These are phyloP conservation scores for Eucalyptus shirleyi DNA, from an alignment of 345 rosid species.

Conservation along the genomic window DNA sequence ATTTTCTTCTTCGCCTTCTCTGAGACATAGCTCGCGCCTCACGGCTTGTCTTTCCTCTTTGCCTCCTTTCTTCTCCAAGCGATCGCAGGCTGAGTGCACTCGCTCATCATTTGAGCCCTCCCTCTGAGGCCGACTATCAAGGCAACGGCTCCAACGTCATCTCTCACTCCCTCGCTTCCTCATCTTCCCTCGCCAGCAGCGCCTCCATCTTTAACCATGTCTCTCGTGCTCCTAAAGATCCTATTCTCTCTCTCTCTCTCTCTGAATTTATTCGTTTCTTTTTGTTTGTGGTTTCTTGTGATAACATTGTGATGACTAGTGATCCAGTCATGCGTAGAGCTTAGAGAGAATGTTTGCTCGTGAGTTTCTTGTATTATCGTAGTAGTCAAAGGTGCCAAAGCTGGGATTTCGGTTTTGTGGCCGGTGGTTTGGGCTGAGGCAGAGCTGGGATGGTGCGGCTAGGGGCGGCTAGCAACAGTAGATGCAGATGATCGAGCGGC, in stretches of 20 bases:
- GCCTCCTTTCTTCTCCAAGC: background rate
- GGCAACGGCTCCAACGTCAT: background rate
- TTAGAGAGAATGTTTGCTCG: too few species aligned
- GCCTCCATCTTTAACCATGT: background rate
- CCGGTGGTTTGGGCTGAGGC: too few species aligned
- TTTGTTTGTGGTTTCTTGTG: background rate
- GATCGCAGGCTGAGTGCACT: too few species aligned
- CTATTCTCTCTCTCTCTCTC: background rate
- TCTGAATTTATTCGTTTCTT: too few species aligned
- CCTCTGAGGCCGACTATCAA: background rate
- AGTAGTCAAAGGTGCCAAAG: too few species aligned
- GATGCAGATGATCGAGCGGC: rapidly evolving
- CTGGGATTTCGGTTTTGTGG: too few species aligned
- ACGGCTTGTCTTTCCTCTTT: background rate
- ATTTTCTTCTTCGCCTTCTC: background rate
- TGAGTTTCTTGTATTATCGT: too few species aligned
- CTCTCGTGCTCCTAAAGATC: background rate
- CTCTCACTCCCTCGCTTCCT: background rate
- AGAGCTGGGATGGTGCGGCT: too few species aligned
- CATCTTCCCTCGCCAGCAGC: background rate
- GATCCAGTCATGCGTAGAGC: too few species aligned
- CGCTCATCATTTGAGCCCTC: background rate
- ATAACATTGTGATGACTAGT: background rate
- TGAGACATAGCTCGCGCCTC: background rate
- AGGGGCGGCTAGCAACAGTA: too few species aligned